Percentiles rank a stretch among this genome's conserved stretches.
Evolutionary conservation across 257 asterid species (phyloP).

Genomic region (Ehretia macrophylla): DNA sequence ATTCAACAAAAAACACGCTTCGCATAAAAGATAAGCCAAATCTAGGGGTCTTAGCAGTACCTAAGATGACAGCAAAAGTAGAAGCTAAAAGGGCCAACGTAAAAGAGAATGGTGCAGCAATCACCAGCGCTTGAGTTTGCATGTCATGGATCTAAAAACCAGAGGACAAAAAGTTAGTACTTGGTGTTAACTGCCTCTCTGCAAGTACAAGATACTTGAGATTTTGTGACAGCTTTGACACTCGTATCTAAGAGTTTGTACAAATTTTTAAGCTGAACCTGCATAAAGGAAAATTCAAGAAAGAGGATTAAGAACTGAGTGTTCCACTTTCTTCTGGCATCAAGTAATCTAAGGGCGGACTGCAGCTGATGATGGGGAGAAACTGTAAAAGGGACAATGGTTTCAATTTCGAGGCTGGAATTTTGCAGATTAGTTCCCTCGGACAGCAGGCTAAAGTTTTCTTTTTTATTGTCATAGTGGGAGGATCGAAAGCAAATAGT

Average conservation of each 20-base stretch:
- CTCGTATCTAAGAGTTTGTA: not conserved
- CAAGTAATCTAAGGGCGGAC: not conserved
- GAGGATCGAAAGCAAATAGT: too few species aligned
- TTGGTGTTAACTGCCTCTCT: not conserved
- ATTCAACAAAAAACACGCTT: constrained; percentile 8
- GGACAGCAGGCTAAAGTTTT: too few species aligned
- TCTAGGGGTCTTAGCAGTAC: constrained; percentile 25
- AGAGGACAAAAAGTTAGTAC: not conserved
- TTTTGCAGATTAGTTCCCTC: too few species aligned
- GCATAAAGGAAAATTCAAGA: too few species aligned
- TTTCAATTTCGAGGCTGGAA: too few species aligned
- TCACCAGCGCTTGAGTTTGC: constrained; percentile 57
- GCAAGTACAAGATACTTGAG: not conserved
- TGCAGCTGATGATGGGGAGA: too few species aligned
- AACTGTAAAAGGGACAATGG: too few species aligned
- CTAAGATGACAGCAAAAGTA: constrained; percentile 57
- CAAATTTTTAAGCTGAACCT: too few species aligned
- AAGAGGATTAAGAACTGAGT: not conserved
- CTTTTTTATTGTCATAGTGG: too few species aligned
- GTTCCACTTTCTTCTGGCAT: not conserved
- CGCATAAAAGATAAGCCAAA: constrained; percentile 1
- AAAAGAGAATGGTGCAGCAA: constrained; percentile 81
- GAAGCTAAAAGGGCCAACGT: constrained; percentile 71
- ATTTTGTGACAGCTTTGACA: not conserved
- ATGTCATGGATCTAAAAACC: constrained; percentile 50